phyloP scores from a whole-genome alignment of 345 rosid species.

The Ceriops zippeliana region DNA sequence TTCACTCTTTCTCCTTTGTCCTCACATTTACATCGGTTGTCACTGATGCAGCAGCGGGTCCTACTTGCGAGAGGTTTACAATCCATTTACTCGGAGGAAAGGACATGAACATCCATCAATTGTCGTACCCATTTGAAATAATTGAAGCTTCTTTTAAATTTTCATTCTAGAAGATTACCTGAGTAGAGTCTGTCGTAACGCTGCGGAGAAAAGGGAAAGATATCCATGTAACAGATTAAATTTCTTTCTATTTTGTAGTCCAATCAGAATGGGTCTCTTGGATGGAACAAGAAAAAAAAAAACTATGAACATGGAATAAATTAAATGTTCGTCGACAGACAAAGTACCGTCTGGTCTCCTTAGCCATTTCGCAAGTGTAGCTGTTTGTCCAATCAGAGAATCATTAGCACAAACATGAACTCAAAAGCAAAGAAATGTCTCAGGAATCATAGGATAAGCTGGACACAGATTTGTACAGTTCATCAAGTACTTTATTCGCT shows the following conservation, averaged over 20 bases:
- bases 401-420: not conserved
- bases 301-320: not conserved
- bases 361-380: not conserved
- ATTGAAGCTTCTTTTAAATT: conserved; percentile 8
- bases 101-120: not conserved
- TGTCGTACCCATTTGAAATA: conserved; percentile 1
- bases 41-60: conserved; percentile 11
- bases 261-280: no score
- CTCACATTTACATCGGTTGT: conserved; percentile 16
- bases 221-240: no score
- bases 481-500: not conserved
- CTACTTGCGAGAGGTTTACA: not conserved
- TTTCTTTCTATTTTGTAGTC: no score
- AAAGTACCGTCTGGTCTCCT: not conserved
- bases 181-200: not conserved
- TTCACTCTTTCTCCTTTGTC: not conserved
- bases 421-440: not conserved
- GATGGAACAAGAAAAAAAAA: not conserved
- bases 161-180: not conserved
- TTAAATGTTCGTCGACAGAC: not conserved
- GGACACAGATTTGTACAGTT: not conserved
- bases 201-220: not conserved
- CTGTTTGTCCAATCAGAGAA: conserved; percentile 9
- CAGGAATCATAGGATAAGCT: not conserved
- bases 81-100: not conserved